phyloP scores from a whole-genome alignment of 345 rosid species.

The Clausena lansium region DNA sequence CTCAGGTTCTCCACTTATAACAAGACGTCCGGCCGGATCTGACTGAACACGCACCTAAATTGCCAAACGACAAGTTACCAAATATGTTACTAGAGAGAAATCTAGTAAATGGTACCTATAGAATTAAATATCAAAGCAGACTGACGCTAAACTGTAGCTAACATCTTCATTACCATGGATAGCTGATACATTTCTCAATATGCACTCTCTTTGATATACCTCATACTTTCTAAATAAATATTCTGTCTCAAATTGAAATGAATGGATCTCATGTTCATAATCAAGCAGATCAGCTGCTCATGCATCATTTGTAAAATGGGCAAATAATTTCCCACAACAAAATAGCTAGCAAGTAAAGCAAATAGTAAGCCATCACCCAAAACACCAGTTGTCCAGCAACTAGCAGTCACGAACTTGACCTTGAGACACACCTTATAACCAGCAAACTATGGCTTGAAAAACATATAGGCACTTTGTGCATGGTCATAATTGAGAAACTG shows the following conservation, averaged over 20 bases:
- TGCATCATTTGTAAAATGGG: neutral
- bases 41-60: conserved; percentile 72
- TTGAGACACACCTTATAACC: neutral
- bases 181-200: neutral
- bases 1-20: conserved; percentile 67
- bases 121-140: neutral
- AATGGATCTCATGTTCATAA: neutral
- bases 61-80: conserved; percentile 16
- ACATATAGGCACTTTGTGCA: neutral
- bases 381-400: neutral
- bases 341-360: neutral
- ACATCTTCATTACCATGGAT: neutral
- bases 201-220: too few species aligned
- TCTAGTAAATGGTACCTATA: neutral
- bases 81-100: neutral
- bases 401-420: neutral
- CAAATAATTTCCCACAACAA: neutral
- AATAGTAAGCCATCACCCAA: neutral
- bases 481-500: neutral
- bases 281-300: neutral
- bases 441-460: neutral
- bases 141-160: neutral
- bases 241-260: neutral
- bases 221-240: neutral
- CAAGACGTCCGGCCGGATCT: conserved; percentile 72